These are phyloP conservation scores for Chlorella ohadii DNA, from an alignment of 139 green algal species.

Conservation along the genomic window DNA sequence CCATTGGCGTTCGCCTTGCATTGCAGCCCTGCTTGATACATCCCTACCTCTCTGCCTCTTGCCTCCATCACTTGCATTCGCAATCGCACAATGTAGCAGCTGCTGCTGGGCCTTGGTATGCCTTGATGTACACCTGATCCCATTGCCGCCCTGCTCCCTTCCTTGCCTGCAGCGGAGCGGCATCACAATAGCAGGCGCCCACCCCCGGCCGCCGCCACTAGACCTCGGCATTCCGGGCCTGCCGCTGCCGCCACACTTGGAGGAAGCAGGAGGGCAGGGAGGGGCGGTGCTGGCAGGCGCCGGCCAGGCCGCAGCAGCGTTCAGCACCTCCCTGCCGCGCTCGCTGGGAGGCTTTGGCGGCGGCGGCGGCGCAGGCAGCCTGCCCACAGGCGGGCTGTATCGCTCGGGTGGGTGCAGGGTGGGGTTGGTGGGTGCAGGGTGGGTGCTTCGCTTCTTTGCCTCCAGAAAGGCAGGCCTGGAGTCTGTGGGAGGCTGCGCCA, in stretches of 20 bases:
- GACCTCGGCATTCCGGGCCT: conserved; percentile 16
- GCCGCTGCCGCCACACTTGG: background rate
- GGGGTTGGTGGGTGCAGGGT: background rate
- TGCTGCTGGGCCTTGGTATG: too few species aligned
- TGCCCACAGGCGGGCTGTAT: background rate
- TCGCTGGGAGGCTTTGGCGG: background rate
- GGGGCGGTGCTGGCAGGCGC: background rate
- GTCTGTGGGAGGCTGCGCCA: too few species aligned
- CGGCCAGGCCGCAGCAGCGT: background rate
- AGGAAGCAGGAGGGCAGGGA: background rate
- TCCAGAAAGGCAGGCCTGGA: too few species aligned
- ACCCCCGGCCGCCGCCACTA: background rate
- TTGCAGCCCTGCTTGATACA: too few species aligned
- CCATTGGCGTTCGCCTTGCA: too few species aligned
- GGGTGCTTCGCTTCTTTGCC: background rate
- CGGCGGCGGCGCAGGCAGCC: background rate
- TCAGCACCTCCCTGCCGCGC: background rate
- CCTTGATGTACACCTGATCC: too few species aligned
- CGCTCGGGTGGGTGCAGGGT: background rate
- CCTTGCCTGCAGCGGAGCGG: conserved; percentile 1
- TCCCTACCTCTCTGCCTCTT: too few species aligned
- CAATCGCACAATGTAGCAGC: too few species aligned
- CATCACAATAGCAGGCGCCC: conserved; percentile 8
- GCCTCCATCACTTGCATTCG: too few species aligned
- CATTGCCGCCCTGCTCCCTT: background rate